Evolutionary conservation across 805 yeast species (phyloP).

Genomic region (Metschnikowia lachancei): DNA sequence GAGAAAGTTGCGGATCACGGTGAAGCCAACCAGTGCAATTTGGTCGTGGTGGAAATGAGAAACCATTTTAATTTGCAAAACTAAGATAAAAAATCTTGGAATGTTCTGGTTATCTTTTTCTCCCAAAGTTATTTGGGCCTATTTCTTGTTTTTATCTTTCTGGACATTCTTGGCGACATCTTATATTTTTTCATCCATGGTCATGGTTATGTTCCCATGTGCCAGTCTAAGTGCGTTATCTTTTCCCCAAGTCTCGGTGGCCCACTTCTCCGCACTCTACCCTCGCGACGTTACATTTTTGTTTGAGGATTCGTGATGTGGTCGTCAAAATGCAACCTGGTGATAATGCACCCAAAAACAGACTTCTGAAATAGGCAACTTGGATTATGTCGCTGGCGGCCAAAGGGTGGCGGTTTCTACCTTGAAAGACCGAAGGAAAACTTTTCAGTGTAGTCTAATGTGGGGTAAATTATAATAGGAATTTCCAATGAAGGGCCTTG

Average conservation of each 20-base stretch:
- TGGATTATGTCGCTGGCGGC: too few relatives aligned
- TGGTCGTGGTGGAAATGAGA: slow-evolving; percentile 31
- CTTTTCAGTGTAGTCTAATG: too few relatives aligned
- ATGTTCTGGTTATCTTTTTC: background rate
- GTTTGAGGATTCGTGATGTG: background rate
- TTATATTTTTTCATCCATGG: background rate
- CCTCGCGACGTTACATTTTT: slow-evolving; percentile 6
- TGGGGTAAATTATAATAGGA: too few relatives aligned
- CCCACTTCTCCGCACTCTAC: background rate
- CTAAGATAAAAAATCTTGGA: background rate
- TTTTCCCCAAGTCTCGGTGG: background rate
- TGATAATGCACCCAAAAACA: background rate
- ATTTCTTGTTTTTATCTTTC: background rate
- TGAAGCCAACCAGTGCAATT: slow-evolving; percentile 36
- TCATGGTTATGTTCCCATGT: slow-evolving; percentile 5
- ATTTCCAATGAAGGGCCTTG: too few relatives aligned
- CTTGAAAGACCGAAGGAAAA: too few relatives aligned
- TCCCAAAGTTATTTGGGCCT: background rate
- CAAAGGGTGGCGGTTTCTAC: too few relatives aligned
- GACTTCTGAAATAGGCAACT: background rate
- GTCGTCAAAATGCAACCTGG: background rate
- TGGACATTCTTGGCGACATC: background rate
- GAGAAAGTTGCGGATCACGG: slow-evolving; percentile 41
- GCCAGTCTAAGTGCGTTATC: background rate
- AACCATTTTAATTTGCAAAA: background rate